Conservation (phyloP, 495 filamentous ascomycete genomes). For the Lophiotrema nucula region DNA sequence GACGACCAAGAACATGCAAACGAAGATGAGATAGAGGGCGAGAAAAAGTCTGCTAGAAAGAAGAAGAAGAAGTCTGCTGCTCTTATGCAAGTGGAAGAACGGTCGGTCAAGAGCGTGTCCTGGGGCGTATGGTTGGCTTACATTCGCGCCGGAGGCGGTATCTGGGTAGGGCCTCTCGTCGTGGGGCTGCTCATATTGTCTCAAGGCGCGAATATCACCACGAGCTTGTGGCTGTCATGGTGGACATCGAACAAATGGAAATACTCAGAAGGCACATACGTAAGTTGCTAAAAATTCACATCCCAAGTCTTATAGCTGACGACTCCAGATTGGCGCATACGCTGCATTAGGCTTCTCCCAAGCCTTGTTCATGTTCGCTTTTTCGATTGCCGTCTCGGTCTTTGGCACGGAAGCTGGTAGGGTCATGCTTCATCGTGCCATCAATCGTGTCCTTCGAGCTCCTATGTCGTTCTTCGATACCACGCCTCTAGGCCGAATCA, state of each 20-base stretch:
- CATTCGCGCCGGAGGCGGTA: constrained; percentile 71
- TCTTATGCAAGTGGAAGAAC: constrained; percentile 90
- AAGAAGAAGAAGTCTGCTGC: constrained; percentile 60
- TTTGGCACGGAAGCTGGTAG: constrained; percentile 78
- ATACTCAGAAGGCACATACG: constrained; percentile 64
- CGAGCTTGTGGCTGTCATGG: constrained; percentile 87
- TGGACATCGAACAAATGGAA: constrained; percentile 79
- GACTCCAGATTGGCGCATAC: constrained; percentile 70
- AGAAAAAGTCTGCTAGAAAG: constrained; percentile 56
- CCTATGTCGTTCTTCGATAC: constrained; percentile 99
- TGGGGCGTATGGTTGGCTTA: constrained; percentile 84
- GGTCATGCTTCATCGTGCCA: constrained; percentile 79
- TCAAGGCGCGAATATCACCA: constrained; percentile 81
- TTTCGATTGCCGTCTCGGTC: constrained; percentile 66
- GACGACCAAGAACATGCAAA: constrained; percentile 46
- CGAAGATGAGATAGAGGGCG: constrained; percentile 44
- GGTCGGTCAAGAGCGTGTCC: constrained; percentile 74
- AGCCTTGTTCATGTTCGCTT: constrained; percentile 76
- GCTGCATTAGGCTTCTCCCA: constrained; percentile 70
- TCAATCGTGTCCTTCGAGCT: constrained; percentile 76
- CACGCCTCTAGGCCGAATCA: constrained; percentile 92
- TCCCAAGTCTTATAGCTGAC: constrained; percentile 17
- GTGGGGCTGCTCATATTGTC: constrained; percentile 64
- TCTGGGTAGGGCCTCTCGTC: constrained; percentile 66
- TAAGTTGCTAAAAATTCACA: constrained; percentile 27